Evolutionary conservation across 176 grass and related monocot genomes (phyloP), one percentile per base, ranked within the genome.

Genomic region (Avena sativa): DNA sequence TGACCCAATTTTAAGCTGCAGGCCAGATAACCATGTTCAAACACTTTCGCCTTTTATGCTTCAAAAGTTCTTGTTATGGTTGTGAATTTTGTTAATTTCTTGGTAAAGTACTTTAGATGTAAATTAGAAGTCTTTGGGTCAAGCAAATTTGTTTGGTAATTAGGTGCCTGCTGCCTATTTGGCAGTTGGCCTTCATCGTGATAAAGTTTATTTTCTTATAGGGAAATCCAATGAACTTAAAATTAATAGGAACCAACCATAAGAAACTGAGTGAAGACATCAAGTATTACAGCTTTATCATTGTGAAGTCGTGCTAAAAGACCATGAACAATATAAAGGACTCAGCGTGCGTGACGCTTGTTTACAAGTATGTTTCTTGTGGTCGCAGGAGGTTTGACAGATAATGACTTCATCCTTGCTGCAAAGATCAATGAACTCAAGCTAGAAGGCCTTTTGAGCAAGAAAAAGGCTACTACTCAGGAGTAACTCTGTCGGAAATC

Each of bases 351-450:
- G 28, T 28, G 38, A 28, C 2, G 1, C 55, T 85, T 68, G 40
- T 90, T 82, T 86, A 71, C 32, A 51, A 62, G 64, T 30, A 16
- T 4, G 8, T 74, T 26, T 80, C 16, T 73, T 79, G 44, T 74
- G 75, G 72, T 92, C 81, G 49, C 84, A 98, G 93, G 90, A 82
- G 96, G 93, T 50, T 90, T 98, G 23, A 98, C 90, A 14, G 90
- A 92, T 74, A 96, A 95, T 77, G 92, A 94, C 79, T 96, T 98
- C 89, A 85, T 98, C 61, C 90, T 98, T 82, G 93, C 93, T 88
- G 88, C 93, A 6, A 94, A 96, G 92, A 98, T 96, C 79, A 93
- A 90, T 85, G 74, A 75, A 36, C 92, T 96, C 36, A 72, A 91
- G 9, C 72, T 95, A 4, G 83, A 91, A 50, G 84, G 85, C 83